Evolutionary conservation across 805 yeast species (phyloP), one percentile per base, ranked within the genome.

Genomic region (Kodamaea hsintzibuensis): DNA sequence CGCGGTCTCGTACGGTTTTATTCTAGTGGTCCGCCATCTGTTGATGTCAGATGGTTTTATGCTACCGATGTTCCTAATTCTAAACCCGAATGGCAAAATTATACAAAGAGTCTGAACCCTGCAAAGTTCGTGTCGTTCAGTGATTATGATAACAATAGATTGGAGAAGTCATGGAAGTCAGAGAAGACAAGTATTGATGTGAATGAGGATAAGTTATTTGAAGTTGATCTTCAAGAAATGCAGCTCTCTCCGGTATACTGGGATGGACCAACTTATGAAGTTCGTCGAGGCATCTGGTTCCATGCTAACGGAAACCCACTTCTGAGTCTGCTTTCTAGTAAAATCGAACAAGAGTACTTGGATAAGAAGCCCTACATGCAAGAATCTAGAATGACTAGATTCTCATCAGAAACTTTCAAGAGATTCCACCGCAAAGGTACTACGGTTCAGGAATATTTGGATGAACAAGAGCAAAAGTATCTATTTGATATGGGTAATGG

Each of bases 241-340:
- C 78, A 77, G 48, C 67, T 92, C 61, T 59, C 70, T 2, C 96
- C 98, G 0, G 80, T 85, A 0, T 93, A 85, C 66, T 93, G 98
- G 98, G 84, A 83, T 7, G 98, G 98, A 1, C 95, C 97, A 0
- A 71, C 75, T 0, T 93, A 85, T 64, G 91, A 89, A 55, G 87
- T 93, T 0, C 76, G 97, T 46, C 73, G 98, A 52, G 97, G 97
- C 0, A 67, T 84, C 1, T 93, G 98, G 98, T 91, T 90, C 65
- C 71, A 76, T 38, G 65, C 79, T 8, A 81, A 81, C 49, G 82
- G 83, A 0, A 62, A 63, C 4, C 96, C 96, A 0, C 69, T 90
- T 25, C 62, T 76, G 8, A 72, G 73, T 1, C 68, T 71, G 1
- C 54, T 85, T 4, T 75, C 95, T 0, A 70, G 74, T 0, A 83